A percentile compares a stretch with the other conserved stretches of the same genome.
These are phyloP conservation scores for Datisca glomerata DNA, from an alignment of 306 rosid species.

Conservation along the genomic window DNA sequence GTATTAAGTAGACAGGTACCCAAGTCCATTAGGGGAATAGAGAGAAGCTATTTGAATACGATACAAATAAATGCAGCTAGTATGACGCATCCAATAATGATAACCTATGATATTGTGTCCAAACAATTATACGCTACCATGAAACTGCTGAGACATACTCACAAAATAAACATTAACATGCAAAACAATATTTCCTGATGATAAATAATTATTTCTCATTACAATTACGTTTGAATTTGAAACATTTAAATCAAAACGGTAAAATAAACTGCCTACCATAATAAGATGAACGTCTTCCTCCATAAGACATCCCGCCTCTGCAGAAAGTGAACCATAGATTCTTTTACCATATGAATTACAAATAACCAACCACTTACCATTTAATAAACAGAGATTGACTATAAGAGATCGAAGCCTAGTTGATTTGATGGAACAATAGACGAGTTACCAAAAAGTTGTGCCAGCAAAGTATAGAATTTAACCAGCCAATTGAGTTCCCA, in stretches of 20 bases:
- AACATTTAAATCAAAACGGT: not conserved
- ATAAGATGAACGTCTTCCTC: constrained; percentile 64
- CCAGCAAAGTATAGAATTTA: not conserved
- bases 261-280: constrained; percentile 40
- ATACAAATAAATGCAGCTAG: too few relatives aligned
- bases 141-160: too few relatives aligned
- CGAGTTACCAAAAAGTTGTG: not conserved
- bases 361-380: not conserved
- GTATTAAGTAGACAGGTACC: constrained; percentile 1
- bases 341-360: not conserved
- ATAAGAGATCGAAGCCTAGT: too few relatives aligned
- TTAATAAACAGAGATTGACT: not conserved
- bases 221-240: too few relatives aligned
- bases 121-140: too few relatives aligned
- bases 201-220: too few relatives aligned
- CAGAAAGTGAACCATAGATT: constrained; percentile 7
- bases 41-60: too few relatives aligned
- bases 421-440: not conserved
- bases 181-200: too few relatives aligned
- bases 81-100: too few relatives aligned
- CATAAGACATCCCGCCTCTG: constrained; percentile 59
- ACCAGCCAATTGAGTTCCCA: constrained; percentile 5
- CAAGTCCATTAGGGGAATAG: too few relatives aligned
- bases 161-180: too few relatives aligned
- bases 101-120: too few relatives aligned